Conservation (phyloP, 139 green algal species). For the Chlamydomonas sphaeroides region DNA sequence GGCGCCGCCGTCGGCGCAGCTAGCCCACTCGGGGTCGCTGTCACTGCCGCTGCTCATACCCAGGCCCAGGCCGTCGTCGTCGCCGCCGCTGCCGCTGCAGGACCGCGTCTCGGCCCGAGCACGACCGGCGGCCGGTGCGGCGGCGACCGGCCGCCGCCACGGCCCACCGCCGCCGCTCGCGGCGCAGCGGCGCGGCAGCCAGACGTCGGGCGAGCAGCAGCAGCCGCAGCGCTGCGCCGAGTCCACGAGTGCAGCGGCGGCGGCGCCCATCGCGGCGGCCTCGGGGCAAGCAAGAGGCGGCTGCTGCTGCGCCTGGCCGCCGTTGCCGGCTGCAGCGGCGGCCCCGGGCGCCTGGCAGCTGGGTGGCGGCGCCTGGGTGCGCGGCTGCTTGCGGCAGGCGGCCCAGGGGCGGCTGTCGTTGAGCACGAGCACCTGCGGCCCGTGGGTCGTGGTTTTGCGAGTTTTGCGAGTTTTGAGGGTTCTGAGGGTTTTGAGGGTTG, state of each 20-base stretch:
- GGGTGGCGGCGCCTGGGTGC: neutral
- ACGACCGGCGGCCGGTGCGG: too few relatives aligned
- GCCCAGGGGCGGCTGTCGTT: conserved; percentile 21
- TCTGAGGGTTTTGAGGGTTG: too few relatives aligned
- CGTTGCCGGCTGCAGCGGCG: neutral
- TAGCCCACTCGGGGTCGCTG: neutral
- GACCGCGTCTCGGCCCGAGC: too few relatives aligned
- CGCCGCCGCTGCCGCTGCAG: too few relatives aligned
- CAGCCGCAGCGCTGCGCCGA: neutral
- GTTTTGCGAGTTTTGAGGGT: neutral
- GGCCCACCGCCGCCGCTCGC: too few relatives aligned
- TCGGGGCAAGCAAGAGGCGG: neutral
- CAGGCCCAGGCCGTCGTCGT: neutral
- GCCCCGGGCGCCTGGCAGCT: neutral
- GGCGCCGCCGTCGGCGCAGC: too few relatives aligned
- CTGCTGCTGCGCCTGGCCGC: neutral
- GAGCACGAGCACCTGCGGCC: conserved; percentile 9
- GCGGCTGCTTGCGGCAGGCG: neutral
- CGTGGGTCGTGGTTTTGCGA: too few relatives aligned
- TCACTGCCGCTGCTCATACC: neutral
- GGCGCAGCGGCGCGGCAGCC: neutral
- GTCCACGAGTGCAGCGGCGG: neutral
- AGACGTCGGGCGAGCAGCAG: conserved; percentile 8
- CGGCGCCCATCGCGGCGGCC: neutral
- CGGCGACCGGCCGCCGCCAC: too few relatives aligned